Base-by-base conservation (phyloP, 208 protist genomes). In the Leishmania mexicana region DNA sequence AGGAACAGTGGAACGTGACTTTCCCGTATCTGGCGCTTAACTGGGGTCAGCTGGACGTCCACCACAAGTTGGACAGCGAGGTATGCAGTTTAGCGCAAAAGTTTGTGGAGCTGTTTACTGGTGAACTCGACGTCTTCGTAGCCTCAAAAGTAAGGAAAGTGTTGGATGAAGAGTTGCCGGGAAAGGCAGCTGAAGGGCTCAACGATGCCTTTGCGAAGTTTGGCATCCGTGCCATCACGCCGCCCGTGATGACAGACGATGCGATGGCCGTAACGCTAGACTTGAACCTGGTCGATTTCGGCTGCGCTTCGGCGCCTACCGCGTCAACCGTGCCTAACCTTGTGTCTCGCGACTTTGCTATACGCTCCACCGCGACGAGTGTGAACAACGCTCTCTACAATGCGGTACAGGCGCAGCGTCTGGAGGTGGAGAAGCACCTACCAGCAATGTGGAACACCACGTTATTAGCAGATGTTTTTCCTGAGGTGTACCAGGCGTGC, bases 51-150 rank as follows among this genome's bases (percentile, higher is more conserved):
- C 75, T 96, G 13, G 73, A 78, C 0, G 77, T 95, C 49, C 51
- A 89, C n/a, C 93, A 96, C 83, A 24, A 70, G 17, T 40, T 93
- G 21, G 81, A 88, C 77, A 83, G 84, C 17, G 72, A 71, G 13
- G 54, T 85, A 0, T 96, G 93, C 58, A 83, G 76, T 28, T 74
- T 88, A 5, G 81, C 88, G 1, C 78, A 95, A 80, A 88, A 60
- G 8, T 28, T 95, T 17, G 68, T 93, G 17, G 80, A 89, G 45
- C 6, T 93, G 0, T 88, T 96, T 67, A 85, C 89, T 51, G 89
- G 90, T 7, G 78, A 96, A 54, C 67, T 96, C 42, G 87, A 96
- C 73, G 78, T 76, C 15, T 71, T 88, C 65, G 88, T 94, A 42
- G 84, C 79, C 24, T 49, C 57, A 15, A 80, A 86, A 68, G 67